Evolutionary conservation across 2,329 filamentous ascomycete species (phyloP).

Genomic region (Emergomyces orientalis): DNA sequence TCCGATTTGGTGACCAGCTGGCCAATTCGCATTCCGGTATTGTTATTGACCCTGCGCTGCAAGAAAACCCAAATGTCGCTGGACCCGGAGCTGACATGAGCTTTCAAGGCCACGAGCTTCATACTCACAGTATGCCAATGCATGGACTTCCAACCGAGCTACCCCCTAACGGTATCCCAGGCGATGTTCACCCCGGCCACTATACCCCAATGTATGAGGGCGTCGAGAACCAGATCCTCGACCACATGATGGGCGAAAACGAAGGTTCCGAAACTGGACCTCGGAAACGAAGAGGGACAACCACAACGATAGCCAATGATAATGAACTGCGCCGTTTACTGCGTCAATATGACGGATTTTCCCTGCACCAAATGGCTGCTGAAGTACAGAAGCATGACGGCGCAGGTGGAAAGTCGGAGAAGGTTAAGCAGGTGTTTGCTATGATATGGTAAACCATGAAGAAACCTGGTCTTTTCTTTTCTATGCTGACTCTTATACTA

Average conservation of each 20-base stretch:
- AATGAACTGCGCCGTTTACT: constrained; percentile 41
- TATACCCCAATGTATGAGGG: constrained; percentile 36
- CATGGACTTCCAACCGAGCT: constrained; percentile 31
- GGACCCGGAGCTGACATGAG: constrained; percentile 30
- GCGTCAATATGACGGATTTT: constrained; percentile 39
- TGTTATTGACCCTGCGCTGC: constrained; percentile 30
- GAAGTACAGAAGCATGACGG: constrained; percentile 43
- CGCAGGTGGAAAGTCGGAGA: constrained; percentile 42
- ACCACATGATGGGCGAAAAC: constrained; percentile 32
- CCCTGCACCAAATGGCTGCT: constrained; percentile 39
- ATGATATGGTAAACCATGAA: constrained; percentile 40
- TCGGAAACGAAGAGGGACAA: constrained; percentile 40
- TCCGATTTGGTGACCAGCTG: constrained; percentile 37
- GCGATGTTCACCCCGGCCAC: constrained; percentile 26
- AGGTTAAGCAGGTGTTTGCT: constrained; percentile 44
- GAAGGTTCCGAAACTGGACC: constrained; percentile 36
- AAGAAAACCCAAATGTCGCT: constrained; percentile 28
- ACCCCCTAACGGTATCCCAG: constrained; percentile 24
- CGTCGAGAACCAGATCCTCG: constrained; percentile 35
- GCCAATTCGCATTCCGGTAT: constrained; percentile 30
- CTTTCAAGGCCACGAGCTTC: constrained; percentile 29
- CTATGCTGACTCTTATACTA: constrained; percentile 17
- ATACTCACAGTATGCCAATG: constrained; percentile 27
- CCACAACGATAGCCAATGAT: constrained; percentile 41
- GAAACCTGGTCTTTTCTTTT: background rate